These are phyloP conservation scores for Ceratocystis papillata DNA, from an alignment of 2,329 filamentous ascomycete genomes.

Conservation along the genomic window DNA sequence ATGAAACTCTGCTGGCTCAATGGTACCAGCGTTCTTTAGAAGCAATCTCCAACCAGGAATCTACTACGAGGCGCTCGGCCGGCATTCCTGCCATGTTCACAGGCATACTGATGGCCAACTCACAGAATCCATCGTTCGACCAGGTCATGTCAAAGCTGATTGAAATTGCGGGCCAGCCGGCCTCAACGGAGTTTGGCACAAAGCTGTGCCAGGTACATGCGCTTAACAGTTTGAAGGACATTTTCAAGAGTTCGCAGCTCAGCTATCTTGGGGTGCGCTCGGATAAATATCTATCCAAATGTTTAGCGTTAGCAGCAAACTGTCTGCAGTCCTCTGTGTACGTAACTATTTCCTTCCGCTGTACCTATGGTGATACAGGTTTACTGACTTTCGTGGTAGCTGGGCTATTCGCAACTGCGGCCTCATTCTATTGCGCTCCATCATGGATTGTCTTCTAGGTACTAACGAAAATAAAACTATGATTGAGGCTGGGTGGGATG, in stretches of 20 bases:
- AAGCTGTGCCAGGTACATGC: conserved; percentile 87
- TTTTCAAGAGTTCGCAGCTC: conserved; percentile 74
- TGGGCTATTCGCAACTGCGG: conserved; percentile 96
- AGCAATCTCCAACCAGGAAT: conserved; percentile 63
- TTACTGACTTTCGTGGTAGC: conserved; percentile 33
- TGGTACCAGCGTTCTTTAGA: conserved; percentile 67
- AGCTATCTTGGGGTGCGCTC: conserved; percentile 60
- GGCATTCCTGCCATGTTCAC: conserved; percentile 81
- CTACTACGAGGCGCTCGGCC: conserved; percentile 80
- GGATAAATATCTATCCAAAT: conserved; percentile 61
- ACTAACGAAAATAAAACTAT: conserved; percentile 58
- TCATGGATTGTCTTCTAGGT: conserved; percentile 69
- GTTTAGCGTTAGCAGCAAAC: conserved; percentile 66
- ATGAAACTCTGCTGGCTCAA: conserved; percentile 42
- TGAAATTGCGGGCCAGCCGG: conserved; percentile 43
- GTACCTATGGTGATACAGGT: conserved; percentile 5
- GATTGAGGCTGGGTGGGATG: conserved; percentile 54
- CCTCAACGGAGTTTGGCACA: conserved; percentile 49
- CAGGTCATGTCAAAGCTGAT: conserved; percentile 54
- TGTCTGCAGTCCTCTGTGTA: conserved; percentile 70
- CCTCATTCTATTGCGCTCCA: conserved; percentile 72
- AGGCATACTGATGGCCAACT: conserved; percentile 62
- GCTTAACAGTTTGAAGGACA: conserved; percentile 83
- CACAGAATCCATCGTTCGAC: conserved; percentile 48
- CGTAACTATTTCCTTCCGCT: conserved; percentile 28